Evolutionary conservation across 1,284 basidiomycete genomes (phyloP).

Genomic region (Melampsora larici-populina): DNA sequence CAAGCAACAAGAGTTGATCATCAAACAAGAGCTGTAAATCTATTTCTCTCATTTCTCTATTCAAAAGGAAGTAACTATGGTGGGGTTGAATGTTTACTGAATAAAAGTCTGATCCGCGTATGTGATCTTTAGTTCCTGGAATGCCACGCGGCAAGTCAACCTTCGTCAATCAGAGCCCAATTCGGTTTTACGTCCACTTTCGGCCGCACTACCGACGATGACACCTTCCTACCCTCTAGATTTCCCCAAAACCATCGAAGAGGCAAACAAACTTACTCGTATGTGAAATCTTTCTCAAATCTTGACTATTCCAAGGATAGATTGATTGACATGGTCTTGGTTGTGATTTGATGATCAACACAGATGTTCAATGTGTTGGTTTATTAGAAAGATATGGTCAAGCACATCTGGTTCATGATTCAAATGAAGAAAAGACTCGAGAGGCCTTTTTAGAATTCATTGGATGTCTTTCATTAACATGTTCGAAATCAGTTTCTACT

Average conservation of each 20-base stretch:
- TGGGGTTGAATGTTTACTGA: background rate
- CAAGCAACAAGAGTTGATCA: slow-evolving; percentile 40
- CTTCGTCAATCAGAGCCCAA: slow-evolving; percentile 11
- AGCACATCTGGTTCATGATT: slow-evolving; percentile 20
- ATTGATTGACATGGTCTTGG: background rate
- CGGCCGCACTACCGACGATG: slow-evolving; percentile 11
- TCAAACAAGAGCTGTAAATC: slow-evolving; percentile 40
- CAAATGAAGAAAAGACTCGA: slow-evolving; percentile 37
- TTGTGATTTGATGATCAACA: background rate
- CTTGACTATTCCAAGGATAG: background rate
- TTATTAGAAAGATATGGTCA: slow-evolving; percentile 40
- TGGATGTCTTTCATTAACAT: slow-evolving; percentile 23
- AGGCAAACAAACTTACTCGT: slow-evolving; percentile 32
- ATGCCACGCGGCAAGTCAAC: slow-evolving; percentile 35
- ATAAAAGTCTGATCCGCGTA: background rate
- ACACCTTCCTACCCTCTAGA: slow-evolving; percentile 27
- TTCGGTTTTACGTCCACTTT: slow-evolving; percentile 30
- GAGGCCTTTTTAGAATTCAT: slow-evolving; percentile 33
- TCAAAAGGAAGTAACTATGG: background rate
- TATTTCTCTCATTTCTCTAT: background rate
- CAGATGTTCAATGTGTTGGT: slow-evolving; percentile 35
- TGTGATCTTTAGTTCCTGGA: slow-evolving; percentile 28
- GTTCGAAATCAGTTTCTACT: background rate
- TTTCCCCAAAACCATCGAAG: slow-evolving; percentile 36
- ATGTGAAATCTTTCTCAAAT: background rate